These are phyloP conservation scores for Magnolia kwangsiensis DNA, from an alignment of 164 flowering plant genomes.

Conservation along the genomic window DNA sequence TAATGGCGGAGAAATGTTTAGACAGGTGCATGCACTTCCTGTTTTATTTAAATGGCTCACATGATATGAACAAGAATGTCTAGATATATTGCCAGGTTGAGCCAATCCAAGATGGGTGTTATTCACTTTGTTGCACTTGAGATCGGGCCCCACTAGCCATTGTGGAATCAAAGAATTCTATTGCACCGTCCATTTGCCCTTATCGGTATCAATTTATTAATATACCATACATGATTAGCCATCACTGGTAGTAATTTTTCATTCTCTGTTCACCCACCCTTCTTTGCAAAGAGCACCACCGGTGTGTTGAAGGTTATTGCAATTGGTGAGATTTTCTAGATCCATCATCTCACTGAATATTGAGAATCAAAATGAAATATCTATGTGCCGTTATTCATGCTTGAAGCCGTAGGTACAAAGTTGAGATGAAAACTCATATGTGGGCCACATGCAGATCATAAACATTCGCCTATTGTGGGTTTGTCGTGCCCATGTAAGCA, in stretches of 20 bases:
- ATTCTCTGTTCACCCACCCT: not conserved
- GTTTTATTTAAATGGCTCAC: too few species aligned
- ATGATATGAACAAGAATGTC: too few species aligned
- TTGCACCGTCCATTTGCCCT: not conserved
- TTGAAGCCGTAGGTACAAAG: not conserved
- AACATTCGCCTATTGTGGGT: not conserved
- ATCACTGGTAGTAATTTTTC: not conserved
- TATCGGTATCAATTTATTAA: not conserved
- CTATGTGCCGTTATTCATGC: conserved; percentile 7
- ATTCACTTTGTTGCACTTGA: not conserved
- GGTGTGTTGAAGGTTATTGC: not conserved
- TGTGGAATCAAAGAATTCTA: not conserved
- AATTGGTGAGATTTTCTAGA: not conserved
- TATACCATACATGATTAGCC: not conserved
- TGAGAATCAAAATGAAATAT: not conserved
- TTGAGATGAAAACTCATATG: not conserved
- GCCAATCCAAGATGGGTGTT: too few species aligned
- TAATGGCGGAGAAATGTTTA: too few species aligned
- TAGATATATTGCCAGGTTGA: too few species aligned
- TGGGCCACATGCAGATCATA: too few species aligned
- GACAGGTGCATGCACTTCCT: too few species aligned
- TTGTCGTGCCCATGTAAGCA: not conserved
- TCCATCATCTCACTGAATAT: not conserved
- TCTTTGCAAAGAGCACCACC: conserved; percentile 10
- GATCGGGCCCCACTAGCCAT: not conserved